These are phyloP conservation scores for Phytophthora litchii DNA, from an alignment of 352 stramenopile genomes.

Conservation along the genomic window DNA sequence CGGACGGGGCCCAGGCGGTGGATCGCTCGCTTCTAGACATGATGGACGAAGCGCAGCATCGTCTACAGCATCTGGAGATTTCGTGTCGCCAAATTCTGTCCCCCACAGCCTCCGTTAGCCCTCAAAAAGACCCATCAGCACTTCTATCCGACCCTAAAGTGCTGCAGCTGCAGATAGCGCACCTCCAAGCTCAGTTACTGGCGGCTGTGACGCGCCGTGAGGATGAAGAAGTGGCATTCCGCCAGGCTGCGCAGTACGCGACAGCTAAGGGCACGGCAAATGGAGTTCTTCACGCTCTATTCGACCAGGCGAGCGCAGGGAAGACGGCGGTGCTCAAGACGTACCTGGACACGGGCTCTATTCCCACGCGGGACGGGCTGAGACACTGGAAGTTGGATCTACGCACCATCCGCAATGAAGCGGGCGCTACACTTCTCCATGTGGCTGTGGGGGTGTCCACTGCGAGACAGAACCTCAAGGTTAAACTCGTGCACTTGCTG, in stretches of 20 bases:
- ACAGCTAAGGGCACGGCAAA: slow-evolving; percentile 78
- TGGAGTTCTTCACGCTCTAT: slow-evolving; percentile 75
- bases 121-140: slow-evolving; percentile 5
- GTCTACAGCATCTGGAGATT: slow-evolving; percentile 61
- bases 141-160: slow-evolving; percentile 26
- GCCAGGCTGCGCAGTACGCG: slow-evolving; percentile 59
- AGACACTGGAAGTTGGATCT: slow-evolving; percentile 77
- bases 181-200: slow-evolving; percentile 53
- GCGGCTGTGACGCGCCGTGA: slow-evolving; percentile 55
- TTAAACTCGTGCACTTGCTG: slow-evolving; percentile 71
- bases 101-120: background rate
- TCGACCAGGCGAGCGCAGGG: slow-evolving; percentile 67
- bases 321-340: slow-evolving; percentile 59
- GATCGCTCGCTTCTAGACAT: slow-evolving; percentile 61
- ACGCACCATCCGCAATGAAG: slow-evolving; percentile 66
- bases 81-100: slow-evolving; percentile 47
- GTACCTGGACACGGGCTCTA: slow-evolving; percentile 74
- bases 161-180: slow-evolving; percentile 56
- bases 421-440: slow-evolving; percentile 66
- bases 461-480: slow-evolving; percentile 65
- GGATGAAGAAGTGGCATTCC: slow-evolving; percentile 69
- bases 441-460: slow-evolving; percentile 71
- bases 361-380: slow-evolving; percentile 77
- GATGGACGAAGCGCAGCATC: slow-evolving; percentile 47
- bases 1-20: background rate